These are phyloP conservation scores for Excoecaria agallocha DNA, from an alignment of 345 rosid species.

Conservation along the genomic window DNA sequence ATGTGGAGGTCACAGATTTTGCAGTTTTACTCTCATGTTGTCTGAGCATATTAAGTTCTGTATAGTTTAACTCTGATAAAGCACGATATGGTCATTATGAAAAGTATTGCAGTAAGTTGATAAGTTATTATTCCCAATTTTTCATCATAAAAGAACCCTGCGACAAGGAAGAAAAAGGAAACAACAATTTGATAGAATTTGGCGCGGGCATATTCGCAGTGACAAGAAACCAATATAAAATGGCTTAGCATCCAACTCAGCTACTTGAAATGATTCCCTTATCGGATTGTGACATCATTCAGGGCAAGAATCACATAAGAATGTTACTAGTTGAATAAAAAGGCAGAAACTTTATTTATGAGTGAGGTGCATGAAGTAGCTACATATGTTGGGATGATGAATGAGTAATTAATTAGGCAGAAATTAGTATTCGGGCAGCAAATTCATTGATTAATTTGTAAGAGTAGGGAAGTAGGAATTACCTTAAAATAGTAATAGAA, in stretches of 20 bases:
- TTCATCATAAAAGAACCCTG: background rate
- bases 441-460: too few species aligned
- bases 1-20: too few species aligned
- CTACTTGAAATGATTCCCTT: conserved; percentile 7
- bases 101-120: background rate
- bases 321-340: background rate
- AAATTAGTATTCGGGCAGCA: background rate
- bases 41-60: too few species aligned
- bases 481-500: background rate
- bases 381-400: background rate
- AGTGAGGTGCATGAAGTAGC: background rate
- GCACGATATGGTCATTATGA: background rate
- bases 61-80: too few species aligned
- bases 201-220: too few species aligned
- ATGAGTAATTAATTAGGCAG: background rate
- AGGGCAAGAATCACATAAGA: background rate
- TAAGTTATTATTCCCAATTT: background rate
- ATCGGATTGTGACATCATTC: background rate
- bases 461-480: background rate
- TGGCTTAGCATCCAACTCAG: background rate
- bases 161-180: background rate
- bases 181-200: background rate
- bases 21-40: too few species aligned
- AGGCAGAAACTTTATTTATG: background rate
- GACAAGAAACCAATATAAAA: too few species aligned